phyloP scores from a whole-genome alignment of 768 basidiomycete genomes.

The Suillus variegatus region DNA sequence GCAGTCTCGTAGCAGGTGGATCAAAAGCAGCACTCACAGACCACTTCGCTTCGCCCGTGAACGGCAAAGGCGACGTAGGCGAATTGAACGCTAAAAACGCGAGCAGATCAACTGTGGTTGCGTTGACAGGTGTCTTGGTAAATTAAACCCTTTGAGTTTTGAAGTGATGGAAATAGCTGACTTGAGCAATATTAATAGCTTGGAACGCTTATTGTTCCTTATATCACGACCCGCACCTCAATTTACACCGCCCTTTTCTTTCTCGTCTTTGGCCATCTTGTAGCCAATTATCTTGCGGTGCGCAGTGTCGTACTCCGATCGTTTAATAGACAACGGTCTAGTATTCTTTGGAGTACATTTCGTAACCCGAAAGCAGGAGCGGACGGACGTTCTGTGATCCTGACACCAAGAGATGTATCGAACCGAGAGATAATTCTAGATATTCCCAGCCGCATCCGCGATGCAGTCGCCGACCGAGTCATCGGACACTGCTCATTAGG shows the following conservation, averaged over 20 bases:
- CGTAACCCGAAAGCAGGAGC: conserved; percentile 15
- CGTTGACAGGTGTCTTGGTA: conserved; percentile 68
- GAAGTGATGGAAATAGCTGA: not conserved
- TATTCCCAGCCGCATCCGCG: conserved; percentile 39
- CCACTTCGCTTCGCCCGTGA: conserved; percentile 58
- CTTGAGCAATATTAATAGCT: conserved; percentile 38
- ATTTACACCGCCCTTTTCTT: conserved; percentile 54
- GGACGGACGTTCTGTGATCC: conserved; percentile 14
- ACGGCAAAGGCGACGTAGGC: conserved; percentile 61
- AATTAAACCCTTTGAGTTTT: conserved; percentile 27
- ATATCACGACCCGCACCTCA: conserved; percentile 45
- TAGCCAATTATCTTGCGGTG: conserved; percentile 62
- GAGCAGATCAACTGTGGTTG: conserved; percentile 71
- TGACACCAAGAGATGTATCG: conserved; percentile 41
- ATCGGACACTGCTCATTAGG: conserved; percentile 55
- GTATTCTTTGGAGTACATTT: conserved; percentile 48
- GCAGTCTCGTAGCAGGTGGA: conserved; percentile 64
- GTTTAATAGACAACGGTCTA: conserved; percentile 60
- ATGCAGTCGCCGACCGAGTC: conserved; percentile 31
- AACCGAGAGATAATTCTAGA: conserved; percentile 47
- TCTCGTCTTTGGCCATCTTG: conserved; percentile 55
- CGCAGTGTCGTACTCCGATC: conserved; percentile 56
- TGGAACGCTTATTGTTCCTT: conserved; percentile 59
- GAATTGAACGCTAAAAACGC: conserved; percentile 74
- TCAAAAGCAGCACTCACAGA: conserved; percentile 70